These are phyloP conservation scores for Penicillium fimorum DNA, from an alignment of 495 filamentous ascomycete species.

Conservation along the genomic window DNA sequence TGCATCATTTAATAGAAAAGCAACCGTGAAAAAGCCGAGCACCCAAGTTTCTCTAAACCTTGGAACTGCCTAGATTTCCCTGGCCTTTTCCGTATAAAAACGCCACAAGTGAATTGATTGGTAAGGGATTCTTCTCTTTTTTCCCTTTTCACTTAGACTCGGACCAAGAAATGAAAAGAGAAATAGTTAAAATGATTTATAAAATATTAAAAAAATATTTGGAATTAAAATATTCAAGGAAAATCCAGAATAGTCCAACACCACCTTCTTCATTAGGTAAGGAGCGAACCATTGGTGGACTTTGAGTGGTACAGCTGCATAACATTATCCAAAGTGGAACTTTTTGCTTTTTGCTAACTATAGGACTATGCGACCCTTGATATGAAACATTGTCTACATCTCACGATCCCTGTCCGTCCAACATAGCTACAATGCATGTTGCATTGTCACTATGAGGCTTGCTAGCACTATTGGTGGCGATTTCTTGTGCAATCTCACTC, in stretches of 20 bases:
- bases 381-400: neutral
- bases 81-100: neutral
- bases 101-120: neutral
- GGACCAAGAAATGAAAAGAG: neutral
- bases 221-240: neutral
- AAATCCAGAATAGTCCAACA: slow-evolving; percentile 7
- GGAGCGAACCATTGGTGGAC: slow-evolving; percentile 10
- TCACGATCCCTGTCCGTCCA: slow-evolving; percentile 31
- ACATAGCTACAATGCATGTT: slow-evolving; percentile 34
- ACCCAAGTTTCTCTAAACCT: neutral
- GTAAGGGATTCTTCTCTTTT: neutral
- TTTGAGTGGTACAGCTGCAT: slow-evolving; percentile 18
- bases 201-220: neutral
- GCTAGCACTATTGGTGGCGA: slow-evolving; percentile 20
- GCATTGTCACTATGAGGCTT: slow-evolving; percentile 32
- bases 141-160: neutral
- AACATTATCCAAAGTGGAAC: slow-evolving; percentile 17
- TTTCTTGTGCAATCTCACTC: slow-evolving; percentile 32
- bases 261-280: slow-evolving; percentile 32
- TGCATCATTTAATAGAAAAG: neutral
- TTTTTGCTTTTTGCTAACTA: neutral
- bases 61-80: neutral
- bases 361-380: neutral
- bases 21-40: neutral
- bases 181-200: neutral